Percentiles rank a stretch among this genome's conserved stretches.
These are phyloP conservation scores for Musa acuminata DNA, from an alignment of 176 grass and related monocot genomes.

Conservation along the genomic window DNA sequence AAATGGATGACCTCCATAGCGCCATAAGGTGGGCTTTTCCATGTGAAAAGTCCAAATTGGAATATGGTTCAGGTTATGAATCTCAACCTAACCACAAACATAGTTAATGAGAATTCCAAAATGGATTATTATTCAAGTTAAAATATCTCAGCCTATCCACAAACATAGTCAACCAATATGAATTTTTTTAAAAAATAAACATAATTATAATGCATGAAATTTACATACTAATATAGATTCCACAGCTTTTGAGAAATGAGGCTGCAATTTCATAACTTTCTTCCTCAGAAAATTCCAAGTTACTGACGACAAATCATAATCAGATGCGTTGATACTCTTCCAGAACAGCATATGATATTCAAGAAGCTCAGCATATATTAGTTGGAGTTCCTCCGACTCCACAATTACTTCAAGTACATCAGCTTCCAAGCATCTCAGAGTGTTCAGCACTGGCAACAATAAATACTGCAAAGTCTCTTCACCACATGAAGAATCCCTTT, in stretches of 20 bases:
- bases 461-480: conserved; percentile 25
- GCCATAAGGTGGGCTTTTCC: conserved; percentile 62
- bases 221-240: conserved; percentile 50
- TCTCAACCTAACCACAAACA: conserved; percentile 38
- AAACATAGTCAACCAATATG: too few species aligned
- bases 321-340: conserved; percentile 51
- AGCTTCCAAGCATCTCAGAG: conserved; percentile 50
- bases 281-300: conserved; percentile 76
- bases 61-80: conserved; percentile 39
- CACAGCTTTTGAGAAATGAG: conserved; percentile 34
- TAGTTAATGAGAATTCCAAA: background rate
- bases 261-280: conserved; percentile 52
- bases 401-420: conserved; percentile 46
- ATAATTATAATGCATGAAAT: conserved; percentile 1
- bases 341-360: conserved; percentile 79
- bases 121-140: background rate
- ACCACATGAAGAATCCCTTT: conserved; percentile 32
- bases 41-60: conserved; percentile 44
- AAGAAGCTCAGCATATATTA: conserved; percentile 51
- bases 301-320: conserved; percentile 46
- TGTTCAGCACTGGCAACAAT: conserved; percentile 41
- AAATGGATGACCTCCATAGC: conserved; percentile 67
- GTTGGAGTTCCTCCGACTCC: conserved; percentile 28
- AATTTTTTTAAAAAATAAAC: conserved; percentile 13
- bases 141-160: too few species aligned